phyloP scores from a whole-genome alignment of 1,284 basidiomycete species.

The Phellinidium pouzarii region DNA sequence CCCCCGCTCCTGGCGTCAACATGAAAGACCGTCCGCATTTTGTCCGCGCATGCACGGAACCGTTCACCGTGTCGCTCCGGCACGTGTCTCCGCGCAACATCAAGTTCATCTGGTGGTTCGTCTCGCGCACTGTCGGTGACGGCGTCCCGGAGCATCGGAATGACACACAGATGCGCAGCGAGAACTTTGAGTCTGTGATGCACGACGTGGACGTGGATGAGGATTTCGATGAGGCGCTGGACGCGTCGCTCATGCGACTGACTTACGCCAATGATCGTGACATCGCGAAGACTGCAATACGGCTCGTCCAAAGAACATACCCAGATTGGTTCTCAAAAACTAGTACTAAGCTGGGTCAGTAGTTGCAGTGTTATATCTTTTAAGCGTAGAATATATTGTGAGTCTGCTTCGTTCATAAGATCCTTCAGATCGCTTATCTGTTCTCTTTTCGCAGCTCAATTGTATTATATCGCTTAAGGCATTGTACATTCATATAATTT shows the following conservation, averaged over 20 bases:
- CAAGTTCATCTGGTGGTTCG: constrained; percentile 20
- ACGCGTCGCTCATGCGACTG: constrained; percentile 13
- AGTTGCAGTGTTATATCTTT: no score
- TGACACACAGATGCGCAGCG: constrained; percentile 18
- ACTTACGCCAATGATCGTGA: constrained; percentile 18
- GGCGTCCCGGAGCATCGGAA: constrained; percentile 6
- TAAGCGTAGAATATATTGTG: neutral
- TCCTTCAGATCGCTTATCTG: neutral
- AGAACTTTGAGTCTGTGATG: constrained; percentile 19
- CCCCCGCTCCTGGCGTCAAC: constrained; percentile 13
- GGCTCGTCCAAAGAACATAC: constrained; percentile 16
- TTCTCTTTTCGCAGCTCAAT: neutral
- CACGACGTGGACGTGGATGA: constrained; percentile 13
- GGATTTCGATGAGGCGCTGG: constrained; percentile 8
- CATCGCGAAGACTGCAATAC: constrained; percentile 19
- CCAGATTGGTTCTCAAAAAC: constrained; percentile 13
- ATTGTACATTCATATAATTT: neutral
- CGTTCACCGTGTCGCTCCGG: constrained; percentile 18
- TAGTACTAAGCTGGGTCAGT: no score
- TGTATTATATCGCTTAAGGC: neutral
- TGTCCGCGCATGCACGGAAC: constrained; percentile 15
- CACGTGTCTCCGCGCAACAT: constrained; percentile 14
- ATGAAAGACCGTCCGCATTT: constrained; percentile 15
- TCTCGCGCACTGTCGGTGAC: constrained; percentile 3
- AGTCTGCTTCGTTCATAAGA: neutral